Conservation (phyloP, 306 rosid species). For the Prosopis cineraria region DNA sequence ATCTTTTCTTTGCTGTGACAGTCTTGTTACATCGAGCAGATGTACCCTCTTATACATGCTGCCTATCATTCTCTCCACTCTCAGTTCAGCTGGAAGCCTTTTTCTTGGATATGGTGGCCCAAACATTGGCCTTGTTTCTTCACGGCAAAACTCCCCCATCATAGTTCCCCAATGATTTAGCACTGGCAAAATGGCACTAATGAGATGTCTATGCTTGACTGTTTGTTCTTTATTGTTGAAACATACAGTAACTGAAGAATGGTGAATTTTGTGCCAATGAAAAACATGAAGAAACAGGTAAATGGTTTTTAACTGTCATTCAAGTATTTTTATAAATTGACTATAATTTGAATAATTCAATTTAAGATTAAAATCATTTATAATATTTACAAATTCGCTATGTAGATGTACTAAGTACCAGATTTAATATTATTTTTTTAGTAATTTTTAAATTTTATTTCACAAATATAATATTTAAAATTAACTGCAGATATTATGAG, state of each 20-base stretch:
- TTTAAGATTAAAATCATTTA: too few species aligned
- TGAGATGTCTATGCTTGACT: not conserved
- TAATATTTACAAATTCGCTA: too few species aligned
- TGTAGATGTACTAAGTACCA: too few species aligned
- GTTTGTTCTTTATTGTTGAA: not conserved
- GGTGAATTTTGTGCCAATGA: not conserved
- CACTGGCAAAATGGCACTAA: not conserved
- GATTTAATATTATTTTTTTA: too few species aligned
- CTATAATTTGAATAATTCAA: too few species aligned
- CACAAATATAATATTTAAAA: too few species aligned
- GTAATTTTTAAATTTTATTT: too few species aligned
- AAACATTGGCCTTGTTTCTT: slow-evolving; percentile 19
- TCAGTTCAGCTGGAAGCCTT: not conserved
- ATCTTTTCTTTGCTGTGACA: slow-evolving; percentile 24
- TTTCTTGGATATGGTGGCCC: not conserved
- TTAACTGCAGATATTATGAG: too few species aligned
- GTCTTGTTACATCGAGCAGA: slow-evolving; percentile 18
- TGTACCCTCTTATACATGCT: not conserved
- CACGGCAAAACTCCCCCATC: slow-evolving; percentile 15
- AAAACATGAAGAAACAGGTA: not conserved
- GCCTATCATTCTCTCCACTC: slow-evolving; percentile 7
- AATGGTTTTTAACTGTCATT: too few species aligned
- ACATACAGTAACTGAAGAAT: not conserved
- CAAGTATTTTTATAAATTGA: too few species aligned
- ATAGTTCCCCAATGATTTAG: slow-evolving; percentile 32